A percentile compares a stretch with the other conserved stretches of the same genome.
phyloP scores from a whole-genome alignment of 331 rosid species.

The Ulmus americana region DNA sequence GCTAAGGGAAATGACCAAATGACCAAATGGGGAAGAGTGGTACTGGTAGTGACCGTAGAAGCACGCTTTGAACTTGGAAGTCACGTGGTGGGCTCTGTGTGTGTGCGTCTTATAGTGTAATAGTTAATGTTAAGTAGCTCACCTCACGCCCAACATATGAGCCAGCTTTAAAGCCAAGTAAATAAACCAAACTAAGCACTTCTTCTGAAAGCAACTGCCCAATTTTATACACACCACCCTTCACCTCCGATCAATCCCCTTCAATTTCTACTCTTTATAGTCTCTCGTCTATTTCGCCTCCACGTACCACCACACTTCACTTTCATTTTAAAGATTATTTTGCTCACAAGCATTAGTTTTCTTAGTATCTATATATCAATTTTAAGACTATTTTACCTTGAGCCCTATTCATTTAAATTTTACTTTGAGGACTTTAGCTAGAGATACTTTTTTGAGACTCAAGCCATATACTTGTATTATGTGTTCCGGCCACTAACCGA shows the following conservation, averaged over 20 bases:
- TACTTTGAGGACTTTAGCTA: no score
- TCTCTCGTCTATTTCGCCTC: background rate
- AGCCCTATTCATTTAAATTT: no score
- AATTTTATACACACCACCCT: background rate
- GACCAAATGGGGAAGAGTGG: constrained; percentile 11
- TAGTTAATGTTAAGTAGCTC: background rate
- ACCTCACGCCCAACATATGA: constrained; percentile 29
- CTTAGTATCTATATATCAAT: no score
- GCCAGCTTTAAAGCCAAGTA: constrained; percentile 50
- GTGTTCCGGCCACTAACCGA: no score
- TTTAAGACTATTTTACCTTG: no score
- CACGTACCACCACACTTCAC: constrained; percentile 7
- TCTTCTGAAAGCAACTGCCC: constrained; percentile 26
- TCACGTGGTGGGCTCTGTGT: constrained; percentile 6
- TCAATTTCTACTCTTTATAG: background rate
- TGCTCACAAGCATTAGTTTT: constrained; percentile 4
- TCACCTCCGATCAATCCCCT: background rate
- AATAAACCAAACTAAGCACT: constrained; percentile 9
- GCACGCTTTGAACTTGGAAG: constrained; percentile 22
- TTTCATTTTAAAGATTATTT: constrained; percentile 4
- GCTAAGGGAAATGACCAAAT: background rate
- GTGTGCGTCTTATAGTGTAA: background rate
- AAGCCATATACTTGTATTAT: no score
- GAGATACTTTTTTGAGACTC: no score
- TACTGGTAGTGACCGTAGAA: constrained; percentile 25